Percentiles rank a stretch among this genome's conserved stretches.
These are phyloP conservation scores for Solanum sitiens DNA, from an alignment of 257 asterid species.

Conservation along the genomic window DNA sequence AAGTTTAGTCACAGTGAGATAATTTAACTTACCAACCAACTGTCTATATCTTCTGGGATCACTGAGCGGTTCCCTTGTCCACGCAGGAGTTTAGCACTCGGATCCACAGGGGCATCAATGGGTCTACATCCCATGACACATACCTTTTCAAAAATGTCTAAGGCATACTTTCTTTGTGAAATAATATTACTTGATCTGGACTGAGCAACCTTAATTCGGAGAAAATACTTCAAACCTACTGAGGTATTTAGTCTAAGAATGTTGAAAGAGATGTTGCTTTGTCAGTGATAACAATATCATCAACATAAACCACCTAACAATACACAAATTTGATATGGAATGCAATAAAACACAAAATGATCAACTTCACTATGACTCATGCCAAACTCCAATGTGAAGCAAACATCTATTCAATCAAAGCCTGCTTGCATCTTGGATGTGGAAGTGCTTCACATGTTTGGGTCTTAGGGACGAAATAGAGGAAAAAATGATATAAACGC, in stretches of 20 bases:
- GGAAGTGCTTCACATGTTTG: neutral
- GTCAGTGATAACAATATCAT: neutral
- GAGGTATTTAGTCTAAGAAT: neutral
- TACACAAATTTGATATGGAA: neutral
- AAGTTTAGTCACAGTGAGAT: neutral
- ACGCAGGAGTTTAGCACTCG: neutral
- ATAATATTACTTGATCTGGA: neutral
- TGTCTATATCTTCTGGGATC: neutral
- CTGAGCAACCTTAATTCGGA: neutral
- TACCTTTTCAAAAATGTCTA: neutral
- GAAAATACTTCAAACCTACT: neutral
- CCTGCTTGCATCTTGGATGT: neutral
- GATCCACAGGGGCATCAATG: neutral
- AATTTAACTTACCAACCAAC: neutral
- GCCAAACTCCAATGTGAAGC: neutral
- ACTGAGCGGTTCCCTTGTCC: neutral
- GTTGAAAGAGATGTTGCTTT: neutral
- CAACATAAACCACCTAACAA: neutral
- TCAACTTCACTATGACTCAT: neutral
- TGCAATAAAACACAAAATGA: neutral
- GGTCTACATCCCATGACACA: neutral
- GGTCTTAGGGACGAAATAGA: neutral
- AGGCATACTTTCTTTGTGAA: neutral
- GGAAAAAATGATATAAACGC: neutral
- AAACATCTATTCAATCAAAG: neutral